A percentile compares a stretch with the other conserved stretches of the same genome.
Conservation (phyloP, 2,329 filamentous ascomycete genomes). For the Hysterium pulicare region DNA sequence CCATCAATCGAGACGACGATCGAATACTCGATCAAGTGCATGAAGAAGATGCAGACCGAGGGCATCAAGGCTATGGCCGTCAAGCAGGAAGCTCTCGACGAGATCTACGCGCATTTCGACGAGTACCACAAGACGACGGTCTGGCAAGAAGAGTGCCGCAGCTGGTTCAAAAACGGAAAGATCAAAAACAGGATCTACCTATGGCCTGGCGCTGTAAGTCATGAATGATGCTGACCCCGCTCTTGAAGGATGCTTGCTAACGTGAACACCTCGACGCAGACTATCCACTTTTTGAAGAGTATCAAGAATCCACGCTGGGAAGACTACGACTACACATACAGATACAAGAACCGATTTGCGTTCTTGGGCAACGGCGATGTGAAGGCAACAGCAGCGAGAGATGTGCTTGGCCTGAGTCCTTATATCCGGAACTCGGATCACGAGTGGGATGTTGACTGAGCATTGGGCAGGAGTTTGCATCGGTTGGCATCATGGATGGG, state of each 20-base stretch:
- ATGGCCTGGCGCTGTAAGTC: slow-evolving; percentile 33
- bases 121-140: slow-evolving; percentile 28
- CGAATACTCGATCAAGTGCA: slow-evolving; percentile 31
- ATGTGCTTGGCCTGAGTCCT: slow-evolving; percentile 41
- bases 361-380: slow-evolving; percentile 41
- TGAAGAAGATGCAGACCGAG: slow-evolving; percentile 29
- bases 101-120: slow-evolving; percentile 30
- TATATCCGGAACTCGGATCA: slow-evolving; percentile 46
- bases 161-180: slow-evolving; percentile 34
- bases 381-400: slow-evolving; percentile 41
- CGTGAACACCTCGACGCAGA: slow-evolving; percentile 25
- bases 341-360: slow-evolving; percentile 31
- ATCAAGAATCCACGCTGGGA: slow-evolving; percentile 43
- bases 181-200: slow-evolving; percentile 31
- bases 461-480: slow-evolving; percentile 2
- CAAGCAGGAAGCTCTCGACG: slow-evolving; percentile 5
- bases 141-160: slow-evolving; percentile 33
- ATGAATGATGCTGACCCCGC: slow-evolving; percentile 18
- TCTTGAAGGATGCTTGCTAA: slow-evolving; percentile 25
- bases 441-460: slow-evolving; percentile 45
- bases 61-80: slow-evolving; percentile 7
- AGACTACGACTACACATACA: slow-evolving; percentile 45
- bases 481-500: not conserved
- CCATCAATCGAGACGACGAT: slow-evolving; percentile 45
- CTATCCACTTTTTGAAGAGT: slow-evolving; percentile 35